These are phyloP conservation scores for Cordyceps farinosa DNA, from an alignment of 2,329 filamentous ascomycete species.

Conservation along the genomic window DNA sequence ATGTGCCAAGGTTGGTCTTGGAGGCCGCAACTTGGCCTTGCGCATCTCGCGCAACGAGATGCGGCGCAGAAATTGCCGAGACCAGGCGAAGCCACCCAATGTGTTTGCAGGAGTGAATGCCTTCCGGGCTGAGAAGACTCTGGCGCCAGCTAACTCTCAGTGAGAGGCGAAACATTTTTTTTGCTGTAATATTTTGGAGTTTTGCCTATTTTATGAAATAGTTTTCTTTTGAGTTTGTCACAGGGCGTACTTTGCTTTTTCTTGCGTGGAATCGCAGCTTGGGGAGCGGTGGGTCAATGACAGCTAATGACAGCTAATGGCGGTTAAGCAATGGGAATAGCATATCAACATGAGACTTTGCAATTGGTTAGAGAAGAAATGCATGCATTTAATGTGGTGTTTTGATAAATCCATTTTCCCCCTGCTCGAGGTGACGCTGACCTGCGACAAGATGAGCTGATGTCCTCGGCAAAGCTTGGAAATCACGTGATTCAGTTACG, in stretches of 20 bases:
- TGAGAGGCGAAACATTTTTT: background rate
- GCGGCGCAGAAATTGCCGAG: background rate
- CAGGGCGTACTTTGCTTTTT: background rate
- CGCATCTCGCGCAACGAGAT: background rate
- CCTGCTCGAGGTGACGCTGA: background rate
- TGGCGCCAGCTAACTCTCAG: background rate
- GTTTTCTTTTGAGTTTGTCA: background rate
- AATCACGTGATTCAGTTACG: constrained; percentile 32
- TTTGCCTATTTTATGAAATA: background rate
- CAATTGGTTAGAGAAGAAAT: background rate
- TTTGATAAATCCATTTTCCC: background rate
- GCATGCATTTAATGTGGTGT: background rate
- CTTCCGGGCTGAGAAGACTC: constrained; percentile 22
- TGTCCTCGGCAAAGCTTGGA: constrained; percentile 21
- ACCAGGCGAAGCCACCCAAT: background rate
- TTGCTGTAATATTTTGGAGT: background rate
- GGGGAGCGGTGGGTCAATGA: background rate
- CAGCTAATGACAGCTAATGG: too few species aligned
- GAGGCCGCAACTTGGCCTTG: background rate
- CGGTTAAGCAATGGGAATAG: background rate
- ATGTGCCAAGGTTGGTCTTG: background rate
- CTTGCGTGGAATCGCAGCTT: background rate
- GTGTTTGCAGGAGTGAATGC: constrained; percentile 28
- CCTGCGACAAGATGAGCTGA: constrained; percentile 6
- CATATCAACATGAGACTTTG: background rate